Evolutionary conservation across 2,329 filamentous ascomycete species (phyloP).

Genomic region (Exophiala lecanii-corni): DNA sequence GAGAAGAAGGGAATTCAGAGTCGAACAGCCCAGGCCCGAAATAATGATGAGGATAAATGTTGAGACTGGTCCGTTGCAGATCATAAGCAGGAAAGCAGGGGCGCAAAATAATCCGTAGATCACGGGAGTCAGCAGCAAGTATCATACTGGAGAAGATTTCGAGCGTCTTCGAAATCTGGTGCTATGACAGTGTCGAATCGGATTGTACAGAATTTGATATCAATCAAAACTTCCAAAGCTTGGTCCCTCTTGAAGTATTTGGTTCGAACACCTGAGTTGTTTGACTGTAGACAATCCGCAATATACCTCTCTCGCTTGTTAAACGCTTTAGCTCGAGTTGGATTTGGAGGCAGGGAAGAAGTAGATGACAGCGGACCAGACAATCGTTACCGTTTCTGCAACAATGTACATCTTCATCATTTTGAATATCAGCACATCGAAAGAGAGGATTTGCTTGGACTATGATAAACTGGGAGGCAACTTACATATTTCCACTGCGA

Average conservation of each 20-base stretch:
- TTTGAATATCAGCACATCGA: no score
- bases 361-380: constrained; percentile 52
- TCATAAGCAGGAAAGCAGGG: constrained; percentile 65
- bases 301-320: constrained; percentile 57
- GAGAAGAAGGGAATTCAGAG: constrained; percentile 62
- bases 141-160: no score
- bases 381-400: constrained; percentile 57
- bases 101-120: constrained; percentile 58
- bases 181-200: no score
- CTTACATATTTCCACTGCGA: constrained; percentile 66
- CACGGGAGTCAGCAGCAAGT: no score
- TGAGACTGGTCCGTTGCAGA: constrained; percentile 60
- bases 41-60: constrained; percentile 69
- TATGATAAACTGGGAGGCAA: no score
- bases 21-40: constrained; percentile 62
- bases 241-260: constrained; percentile 57
- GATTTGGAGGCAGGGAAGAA: constrained; percentile 64
- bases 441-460: no score
- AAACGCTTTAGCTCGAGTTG: constrained; percentile 65
- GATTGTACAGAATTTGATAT: constrained; percentile 62
- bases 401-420: constrained; percentile 66
- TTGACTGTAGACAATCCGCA: constrained; percentile 57
- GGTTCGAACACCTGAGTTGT: constrained; percentile 61
- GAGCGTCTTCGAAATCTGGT: no score
- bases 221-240: constrained; percentile 53